Evolutionary conservation across 1,139 yeast genomes (phyloP), one percentile per base, ranked within the genome.

Genomic region (Blastobotrys petasosporus): DNA sequence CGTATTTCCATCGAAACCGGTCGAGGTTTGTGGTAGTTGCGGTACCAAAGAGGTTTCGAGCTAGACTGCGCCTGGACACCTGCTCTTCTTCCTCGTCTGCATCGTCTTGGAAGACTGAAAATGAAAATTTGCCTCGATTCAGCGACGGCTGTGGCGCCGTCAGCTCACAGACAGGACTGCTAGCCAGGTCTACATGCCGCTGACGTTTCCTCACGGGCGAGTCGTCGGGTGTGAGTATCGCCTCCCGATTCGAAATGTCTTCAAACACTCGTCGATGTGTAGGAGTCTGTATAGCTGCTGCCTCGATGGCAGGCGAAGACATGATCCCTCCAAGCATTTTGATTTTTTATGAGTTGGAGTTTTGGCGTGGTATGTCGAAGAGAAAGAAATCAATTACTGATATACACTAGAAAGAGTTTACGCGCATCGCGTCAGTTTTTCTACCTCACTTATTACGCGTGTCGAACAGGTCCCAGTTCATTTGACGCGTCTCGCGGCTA

Each of bases 181-280:
- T 13, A n/a, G 33, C 15, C 4, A 31, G 33, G 5, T n/a, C 12
- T 5, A 31, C 33, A n/a, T n/a, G 15, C 15, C 33, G 12, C 33
- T 39, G 46, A 9, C 42, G 32, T 35, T 44, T 44, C 7, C 41
- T 36, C 12, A 38, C 20, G 5, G 48, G 48, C 5, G 48, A 41
- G 20, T 39, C 41, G 29, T 46, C 49, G 4, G 49, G 49, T 13
- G 46, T 46, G 7, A 34, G 35, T 10, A 42, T 38, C 28, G 32
- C 29, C 30, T 36, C 7, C 35, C 35, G 20, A 23, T 41, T 37
- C 5, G 38, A 10, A 6, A 42, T 15, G 12, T 46, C 49, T 11
- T 40, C 38, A 17, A 42, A 32, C 23, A 23, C 37, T n/a, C 44
- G 32, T 37, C 46, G 25, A 7, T 20, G 34, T n/a, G 41, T 35